Evolutionary conservation across 257 asterid species (phyloP), one percentile per base, ranked within the genome.

Genomic region (Solanum medicagineum): DNA sequence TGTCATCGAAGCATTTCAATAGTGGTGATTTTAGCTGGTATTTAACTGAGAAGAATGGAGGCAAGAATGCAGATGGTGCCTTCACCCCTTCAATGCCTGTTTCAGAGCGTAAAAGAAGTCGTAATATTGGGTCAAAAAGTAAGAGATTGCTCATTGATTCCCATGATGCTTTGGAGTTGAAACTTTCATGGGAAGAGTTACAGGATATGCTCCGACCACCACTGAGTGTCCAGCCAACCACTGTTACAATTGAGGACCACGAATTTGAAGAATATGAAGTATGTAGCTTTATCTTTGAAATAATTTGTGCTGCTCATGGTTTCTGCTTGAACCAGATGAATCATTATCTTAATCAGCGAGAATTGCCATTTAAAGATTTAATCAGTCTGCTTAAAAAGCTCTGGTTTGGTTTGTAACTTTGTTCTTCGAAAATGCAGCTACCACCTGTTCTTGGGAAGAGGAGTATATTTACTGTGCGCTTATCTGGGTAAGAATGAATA

Each of bases 131-230:
- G 81, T 92, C 94, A 5, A 96, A 96, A 91, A 93, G 94, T 89
- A 96, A 93, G 92, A 90, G 99, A 85, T 89, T 96, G 81, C 93
- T 91, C 80, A 91, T 96, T 80, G 98, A 96, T 44, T 91, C 89
- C 40, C 91, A 91, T 45, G 99, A 96, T 85, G 94, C 98, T 60
- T 73, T 94, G 91, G 98, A 93, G 91, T 91, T 96, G 88, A 94
- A 92, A 83, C 92, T 94, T 71, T 92, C 99, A 19, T 96, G 99
- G 99, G 98, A 96, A 85, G 99, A 96, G 89, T 87, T 93, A 44
- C 98, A 96, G 90, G 98, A 94, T 90, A 89, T 96, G 97, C 98
- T 96, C 81, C 93, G 92, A 55, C 91, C 98, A 80, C 98, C 98
- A 4, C 89, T 90, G 56, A 88, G 87, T 74, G 91, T 69, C 47